Evolutionary conservation across 495 filamentous ascomycete species (phyloP).

Genomic region (Astrothelium subdiscretum): DNA sequence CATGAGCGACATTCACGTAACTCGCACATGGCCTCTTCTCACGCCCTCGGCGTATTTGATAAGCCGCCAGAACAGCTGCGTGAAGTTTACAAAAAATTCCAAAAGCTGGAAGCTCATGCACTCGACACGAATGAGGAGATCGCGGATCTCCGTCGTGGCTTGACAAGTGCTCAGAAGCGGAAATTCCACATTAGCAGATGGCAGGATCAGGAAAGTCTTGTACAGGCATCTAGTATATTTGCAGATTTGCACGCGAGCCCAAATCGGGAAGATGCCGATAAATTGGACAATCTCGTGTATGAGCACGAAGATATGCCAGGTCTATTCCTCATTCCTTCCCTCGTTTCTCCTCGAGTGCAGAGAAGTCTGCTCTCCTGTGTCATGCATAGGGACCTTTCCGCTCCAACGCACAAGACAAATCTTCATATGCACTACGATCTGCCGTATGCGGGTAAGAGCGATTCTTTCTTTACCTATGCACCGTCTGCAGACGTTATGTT

Average conservation of each 20-base stretch:
- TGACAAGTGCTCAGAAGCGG: not conserved
- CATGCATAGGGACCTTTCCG: constrained; percentile 69
- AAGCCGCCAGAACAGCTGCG: not conserved
- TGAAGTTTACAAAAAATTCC: not conserved
- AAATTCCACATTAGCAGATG: not conserved
- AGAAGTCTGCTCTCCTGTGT: constrained; percentile 52
- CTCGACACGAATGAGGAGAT: not conserved
- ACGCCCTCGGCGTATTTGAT: not conserved
- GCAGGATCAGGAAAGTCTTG: not conserved
- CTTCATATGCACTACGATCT: constrained; percentile 72
- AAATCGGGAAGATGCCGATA: not conserved
- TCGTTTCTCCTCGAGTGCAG: constrained; percentile 60
- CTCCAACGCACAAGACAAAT: constrained; percentile 69
- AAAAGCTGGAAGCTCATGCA: not conserved
- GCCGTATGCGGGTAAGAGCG: constrained; percentile 42
- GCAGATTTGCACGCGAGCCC: not conserved
- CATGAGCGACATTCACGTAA: not conserved
- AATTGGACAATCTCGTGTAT: not conserved
- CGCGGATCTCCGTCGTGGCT: not conserved
- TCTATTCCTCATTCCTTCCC: constrained; percentile 58
- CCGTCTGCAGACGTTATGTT: constrained; percentile 24
- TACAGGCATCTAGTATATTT: not conserved
- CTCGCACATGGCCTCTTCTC: not conserved
- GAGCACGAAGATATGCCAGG: constrained; percentile 35
- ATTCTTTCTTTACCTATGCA: constrained; percentile 41